These are phyloP conservation scores for Solanum ossicruentum DNA, from an alignment of 257 asterid species.

Conservation along the genomic window DNA sequence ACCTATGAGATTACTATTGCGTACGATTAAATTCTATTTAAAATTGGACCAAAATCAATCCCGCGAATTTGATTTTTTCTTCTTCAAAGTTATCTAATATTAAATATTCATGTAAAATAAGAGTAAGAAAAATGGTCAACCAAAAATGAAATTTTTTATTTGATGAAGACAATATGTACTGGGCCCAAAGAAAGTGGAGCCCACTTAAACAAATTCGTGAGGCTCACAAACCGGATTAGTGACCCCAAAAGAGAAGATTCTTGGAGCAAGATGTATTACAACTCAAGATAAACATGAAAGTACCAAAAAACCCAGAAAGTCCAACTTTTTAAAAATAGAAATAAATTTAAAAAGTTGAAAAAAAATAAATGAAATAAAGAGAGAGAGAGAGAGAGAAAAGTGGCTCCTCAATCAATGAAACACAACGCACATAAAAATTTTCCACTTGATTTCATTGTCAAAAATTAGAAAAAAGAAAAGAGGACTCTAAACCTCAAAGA, in stretches of 20 bases:
- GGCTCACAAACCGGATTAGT: constrained; percentile 8
- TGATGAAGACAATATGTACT: neutral
- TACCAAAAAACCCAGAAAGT: constrained; percentile 20
- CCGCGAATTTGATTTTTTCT: too few relatives aligned
- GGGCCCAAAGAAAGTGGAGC: constrained; percentile 2
- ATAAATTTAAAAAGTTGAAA: neutral
- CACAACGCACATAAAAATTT: constrained; percentile 6
- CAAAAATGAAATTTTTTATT: neutral
- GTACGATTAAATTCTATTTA: too few relatives aligned
- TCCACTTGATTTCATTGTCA: neutral
- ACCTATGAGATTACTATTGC: too few relatives aligned
- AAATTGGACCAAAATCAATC: too few relatives aligned
- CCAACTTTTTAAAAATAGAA: neutral
- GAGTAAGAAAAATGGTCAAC: too few relatives aligned
- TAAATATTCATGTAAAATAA: too few relatives aligned
- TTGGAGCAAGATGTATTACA: constrained; percentile 1
- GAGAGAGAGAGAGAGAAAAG: neutral
- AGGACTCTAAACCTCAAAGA: neutral
- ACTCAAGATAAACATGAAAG: constrained; percentile 1
- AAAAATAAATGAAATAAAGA: neutral
- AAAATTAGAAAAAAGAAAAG: neutral
- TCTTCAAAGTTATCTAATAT: too few relatives aligned
- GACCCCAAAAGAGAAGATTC: constrained; percentile 5
- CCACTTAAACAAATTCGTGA: constrained; percentile 14
- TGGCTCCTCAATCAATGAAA: neutral